These are phyloP conservation scores for Isatis lusitanica DNA, from an alignment of 441 rosid genomes.

Conservation along the genomic window DNA sequence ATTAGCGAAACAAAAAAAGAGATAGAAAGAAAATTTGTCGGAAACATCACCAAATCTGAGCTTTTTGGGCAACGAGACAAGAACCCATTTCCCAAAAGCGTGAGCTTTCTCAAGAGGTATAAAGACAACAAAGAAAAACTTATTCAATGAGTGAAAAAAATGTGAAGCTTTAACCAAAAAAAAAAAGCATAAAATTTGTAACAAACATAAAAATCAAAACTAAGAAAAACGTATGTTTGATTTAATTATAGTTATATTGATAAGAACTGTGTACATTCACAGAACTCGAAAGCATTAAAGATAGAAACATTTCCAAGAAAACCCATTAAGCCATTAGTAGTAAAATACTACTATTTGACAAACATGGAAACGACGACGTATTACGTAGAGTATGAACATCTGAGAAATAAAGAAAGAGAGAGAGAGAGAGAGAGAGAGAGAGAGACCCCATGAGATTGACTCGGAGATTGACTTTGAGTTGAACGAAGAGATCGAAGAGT, in stretches of 20 bases:
- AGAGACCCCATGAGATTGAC: constrained; percentile 94
- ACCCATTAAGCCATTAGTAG: not conserved
- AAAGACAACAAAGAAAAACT: not conserved
- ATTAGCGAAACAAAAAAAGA: not conserved
- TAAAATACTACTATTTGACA: not conserved
- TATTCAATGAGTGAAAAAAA: not conserved
- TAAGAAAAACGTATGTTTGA: not conserved
- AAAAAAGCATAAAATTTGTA: not conserved
- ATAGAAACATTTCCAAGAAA: constrained; percentile 4
- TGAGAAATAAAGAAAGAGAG: constrained; percentile 35
- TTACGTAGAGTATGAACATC: constrained; percentile 2
- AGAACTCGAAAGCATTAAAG: not conserved
- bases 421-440: constrained; percentile 41
- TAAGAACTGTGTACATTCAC: not conserved
- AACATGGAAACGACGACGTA: constrained; percentile 29
- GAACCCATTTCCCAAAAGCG: constrained; percentile 38
- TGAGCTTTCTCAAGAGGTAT: constrained; percentile 27
- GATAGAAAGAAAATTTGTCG: constrained; percentile 22
- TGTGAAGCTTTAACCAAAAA: constrained; percentile 11
- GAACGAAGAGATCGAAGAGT: constrained; percentile 94
- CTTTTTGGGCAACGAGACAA: constrained; percentile 39
- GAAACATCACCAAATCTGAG: constrained; percentile 39
- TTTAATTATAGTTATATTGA: not conserved
- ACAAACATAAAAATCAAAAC: not conserved
- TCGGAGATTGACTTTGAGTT: constrained; percentile 91